These are phyloP conservation scores for Verticillium alfalfae DNA, from an alignment of 2,329 filamentous ascomycete genomes.

Conservation along the genomic window DNA sequence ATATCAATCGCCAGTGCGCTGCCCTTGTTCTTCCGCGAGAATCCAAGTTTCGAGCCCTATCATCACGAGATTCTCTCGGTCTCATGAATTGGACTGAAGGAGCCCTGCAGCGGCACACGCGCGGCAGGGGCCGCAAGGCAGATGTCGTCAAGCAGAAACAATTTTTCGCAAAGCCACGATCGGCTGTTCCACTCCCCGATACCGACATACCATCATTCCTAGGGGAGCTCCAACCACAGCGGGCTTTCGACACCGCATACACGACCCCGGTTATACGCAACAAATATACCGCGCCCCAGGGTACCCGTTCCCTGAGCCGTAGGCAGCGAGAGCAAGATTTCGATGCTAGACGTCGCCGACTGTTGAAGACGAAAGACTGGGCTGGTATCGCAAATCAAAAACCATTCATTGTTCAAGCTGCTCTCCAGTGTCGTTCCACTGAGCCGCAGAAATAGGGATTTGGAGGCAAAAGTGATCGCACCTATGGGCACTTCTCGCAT, in stretches of 20 bases:
- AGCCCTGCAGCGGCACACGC: conserved; percentile 27
- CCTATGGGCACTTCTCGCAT: background rate
- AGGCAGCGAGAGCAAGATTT: background rate
- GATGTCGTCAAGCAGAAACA: conserved; percentile 28
- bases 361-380: background rate
- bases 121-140: conserved; percentile 23
- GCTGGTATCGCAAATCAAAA: conserved; percentile 23
- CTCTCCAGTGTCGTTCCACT: background rate
- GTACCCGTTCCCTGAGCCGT: background rate
- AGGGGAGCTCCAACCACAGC: background rate
- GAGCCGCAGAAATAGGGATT: conserved; percentile 8
- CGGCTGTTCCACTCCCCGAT: background rate
- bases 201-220: background rate
- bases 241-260: background rate
- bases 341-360: background rate
- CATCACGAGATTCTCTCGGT: background rate
- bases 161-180: conserved; percentile 30
- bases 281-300: background rate
- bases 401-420: conserved; percentile 10
- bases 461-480: background rate
- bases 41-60: background rate
- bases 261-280: background rate
- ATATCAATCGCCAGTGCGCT: background rate
- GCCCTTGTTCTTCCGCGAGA: background rate
- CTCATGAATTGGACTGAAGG: conserved; percentile 38